phyloP scores from a whole-genome alignment of 2,329 filamentous ascomycete genomes.

The Paecilomyces niveus region DNA sequence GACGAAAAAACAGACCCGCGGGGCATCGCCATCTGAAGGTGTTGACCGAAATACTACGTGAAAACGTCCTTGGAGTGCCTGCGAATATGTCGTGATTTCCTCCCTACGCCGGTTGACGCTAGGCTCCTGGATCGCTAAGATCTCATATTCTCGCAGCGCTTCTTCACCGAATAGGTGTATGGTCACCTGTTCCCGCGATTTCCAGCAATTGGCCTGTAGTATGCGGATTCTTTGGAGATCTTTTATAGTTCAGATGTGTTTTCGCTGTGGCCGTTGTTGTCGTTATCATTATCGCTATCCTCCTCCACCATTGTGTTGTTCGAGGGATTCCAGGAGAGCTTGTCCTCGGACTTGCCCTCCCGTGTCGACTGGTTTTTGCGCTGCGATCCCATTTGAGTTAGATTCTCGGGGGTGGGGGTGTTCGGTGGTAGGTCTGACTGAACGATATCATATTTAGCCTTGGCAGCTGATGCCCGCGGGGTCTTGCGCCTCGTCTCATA shows the following conservation, averaged over 20 bases:
- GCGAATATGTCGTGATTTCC: constrained; percentile 2
- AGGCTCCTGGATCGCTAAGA: constrained; percentile 5
- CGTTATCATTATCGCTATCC: too few relatives aligned
- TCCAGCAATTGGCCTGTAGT: background rate
- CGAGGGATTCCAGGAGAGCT: too few relatives aligned
- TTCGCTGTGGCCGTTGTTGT: too few relatives aligned
- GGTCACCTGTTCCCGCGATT: background rate
- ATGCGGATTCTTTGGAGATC: background rate
- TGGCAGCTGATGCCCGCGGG: too few relatives aligned
- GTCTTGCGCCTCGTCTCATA: too few relatives aligned
- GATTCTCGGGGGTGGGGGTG: too few relatives aligned
- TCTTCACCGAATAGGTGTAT: constrained; percentile 5
- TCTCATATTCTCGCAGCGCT: constrained; percentile 2
- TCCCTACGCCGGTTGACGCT: constrained; percentile 1
- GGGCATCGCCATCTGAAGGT: background rate
- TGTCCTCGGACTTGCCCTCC: too few relatives aligned
- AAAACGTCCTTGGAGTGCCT: background rate
- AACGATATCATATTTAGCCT: too few relatives aligned
- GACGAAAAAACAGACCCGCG: constrained; percentile 18
- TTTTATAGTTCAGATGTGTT: background rate
- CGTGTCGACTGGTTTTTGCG: too few relatives aligned
- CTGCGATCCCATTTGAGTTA: too few relatives aligned
- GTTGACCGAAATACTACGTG: background rate
- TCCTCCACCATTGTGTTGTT: too few relatives aligned
- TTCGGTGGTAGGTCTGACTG: too few relatives aligned